phyloP scores from a whole-genome alignment of 2,329 filamentous ascomycete species.

The Phoma sp. region DNA sequence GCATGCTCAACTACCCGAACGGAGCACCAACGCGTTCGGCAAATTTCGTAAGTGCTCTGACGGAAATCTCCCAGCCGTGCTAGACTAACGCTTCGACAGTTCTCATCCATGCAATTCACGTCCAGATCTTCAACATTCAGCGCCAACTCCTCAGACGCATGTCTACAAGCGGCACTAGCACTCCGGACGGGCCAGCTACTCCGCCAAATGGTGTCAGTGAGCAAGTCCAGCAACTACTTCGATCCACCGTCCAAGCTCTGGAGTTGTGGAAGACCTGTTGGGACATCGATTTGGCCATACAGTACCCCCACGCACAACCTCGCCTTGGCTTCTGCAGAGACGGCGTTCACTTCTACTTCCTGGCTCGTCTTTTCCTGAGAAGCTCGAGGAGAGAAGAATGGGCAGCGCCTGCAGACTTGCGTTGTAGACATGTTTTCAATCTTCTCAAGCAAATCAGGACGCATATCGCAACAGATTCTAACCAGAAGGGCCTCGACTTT shows the following conservation, averaged over 20 bases:
- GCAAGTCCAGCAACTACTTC: conserved; percentile 56
- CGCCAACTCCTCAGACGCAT: conserved; percentile 48
- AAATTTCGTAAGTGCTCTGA: conserved; percentile 61
- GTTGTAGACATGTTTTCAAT: conserved; percentile 66
- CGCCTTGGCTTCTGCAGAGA: conserved; percentile 75
- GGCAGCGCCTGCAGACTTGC: conserved; percentile 63
- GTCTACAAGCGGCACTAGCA: conserved; percentile 57
- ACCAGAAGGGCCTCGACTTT: conserved; percentile 68
- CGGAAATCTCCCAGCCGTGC: neutral
- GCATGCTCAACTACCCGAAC: conserved; percentile 65
- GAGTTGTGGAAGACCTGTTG: conserved; percentile 76
- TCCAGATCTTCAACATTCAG: conserved; percentile 64
- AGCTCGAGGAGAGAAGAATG: conserved; percentile 62
- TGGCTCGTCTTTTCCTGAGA: conserved; percentile 70
- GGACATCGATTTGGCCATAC: conserved; percentile 72
- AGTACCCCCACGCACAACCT: conserved; percentile 68
- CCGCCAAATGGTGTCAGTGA: conserved; percentile 53
- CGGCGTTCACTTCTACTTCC: conserved; percentile 75
- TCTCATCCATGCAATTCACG: conserved; percentile 71
- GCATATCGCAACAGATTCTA: conserved; percentile 69
- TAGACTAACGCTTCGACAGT: conserved; percentile 49
- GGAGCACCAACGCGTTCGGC: conserved; percentile 72
- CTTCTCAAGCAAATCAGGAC: conserved; percentile 65
- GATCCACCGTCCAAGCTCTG: conserved; percentile 60
- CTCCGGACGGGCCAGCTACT: conserved; percentile 59